Base-by-base conservation (phyloP, 352 stramenopile genomes). In the Phytophthora cactorum region DNA sequence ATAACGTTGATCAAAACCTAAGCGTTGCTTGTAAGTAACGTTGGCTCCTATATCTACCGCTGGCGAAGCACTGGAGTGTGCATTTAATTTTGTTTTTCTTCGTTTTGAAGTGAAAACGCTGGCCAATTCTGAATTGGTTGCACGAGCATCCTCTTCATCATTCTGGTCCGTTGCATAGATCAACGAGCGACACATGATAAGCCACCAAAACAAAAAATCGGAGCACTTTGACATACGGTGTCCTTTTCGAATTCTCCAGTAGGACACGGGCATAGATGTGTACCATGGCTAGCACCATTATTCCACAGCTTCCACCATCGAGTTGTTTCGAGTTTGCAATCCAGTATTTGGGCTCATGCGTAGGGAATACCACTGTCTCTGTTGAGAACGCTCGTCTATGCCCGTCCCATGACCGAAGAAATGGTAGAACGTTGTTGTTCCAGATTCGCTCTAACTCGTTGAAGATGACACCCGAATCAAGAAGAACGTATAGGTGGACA, bases 241-340 rank as follows among this genome's bases (percentile, higher is more conserved):
- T 49, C 43, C 0, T 14, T 6, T 29, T 49, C n/a, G 17, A 49
- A 49, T 4, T 2, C 4, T 49, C 43, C 17, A 6, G 43, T 49
- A 15, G 43, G 15, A 49, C 43, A 8, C 43, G 43, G 0, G 29
- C 43, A 29, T 49, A 29, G n/a, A 4, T 49, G 17, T 49, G n/a
- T 5, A 29, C n/a, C 43, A 49, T 49, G n/a, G n/a, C 43, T 28
- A 49, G n/a, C 43, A 49, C 43, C 43, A 49, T 49, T 4, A 49
- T 29, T 14, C 43, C n/a, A 12, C 43, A 49, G 17, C 43, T 49
- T 15, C 43, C 43, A 28, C n/a, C 43, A 22, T 49, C 43, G 2
- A n/a, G 43, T 29, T 49, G 43, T 49, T 1, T 49, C n/a, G 17
- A 5, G 1, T 5, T 1, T 2, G 43, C 28, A 14, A 49, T 49